Evolutionary conservation across 1,284 basidiomycete species (phyloP), one percentile per base, ranked within the genome.

Genomic region (Cutaneotrichosporon sp.): DNA sequence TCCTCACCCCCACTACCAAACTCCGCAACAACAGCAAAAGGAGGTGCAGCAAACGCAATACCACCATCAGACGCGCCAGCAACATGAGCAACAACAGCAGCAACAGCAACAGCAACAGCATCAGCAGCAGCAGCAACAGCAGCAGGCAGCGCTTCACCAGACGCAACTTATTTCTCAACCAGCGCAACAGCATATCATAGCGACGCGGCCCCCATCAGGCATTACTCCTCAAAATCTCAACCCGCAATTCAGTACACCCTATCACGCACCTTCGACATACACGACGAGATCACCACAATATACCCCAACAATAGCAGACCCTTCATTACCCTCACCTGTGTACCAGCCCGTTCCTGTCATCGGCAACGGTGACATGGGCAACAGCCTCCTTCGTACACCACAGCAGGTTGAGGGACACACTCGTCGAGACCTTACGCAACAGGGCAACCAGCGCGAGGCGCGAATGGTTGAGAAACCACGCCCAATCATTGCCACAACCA

Each of bases 41-140:
- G 12, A 22, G 14, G 39, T 32, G 19, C 46, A 47, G 9, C 51
- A 42, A 11, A 33, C 35, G 24, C 45, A 35, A 29, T 32, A 33
- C n/a, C 38, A 33, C 17, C 51, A 46, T 10, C 49, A 51, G 17
- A 16, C 19, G n/a, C 48, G 33, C 9, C 29, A 29, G 8, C 44
- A 38, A 4, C 41, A 26, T 7, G 46, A 49, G 8, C 52, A 47
- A 14, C 48, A 50, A 12, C 51, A 60, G 17, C 47, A 53, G 8
- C 50, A 52, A 5, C 48, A 46, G 24, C 51, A 54, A 19, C 46
- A 52, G 20, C 50, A 53, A 19, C 51, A 46, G 22, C 55, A 57
- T 37, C 48, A 44, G 24, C 57, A 48, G 16, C 54, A 45, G 19
- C 34, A 31, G 14, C 47, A 44, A 7, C 52, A 47, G 16, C 52